Evolutionary conservation across 208 protist genomes (phyloP).

Genomic region (Leptomonas pyrrhocoris): DNA sequence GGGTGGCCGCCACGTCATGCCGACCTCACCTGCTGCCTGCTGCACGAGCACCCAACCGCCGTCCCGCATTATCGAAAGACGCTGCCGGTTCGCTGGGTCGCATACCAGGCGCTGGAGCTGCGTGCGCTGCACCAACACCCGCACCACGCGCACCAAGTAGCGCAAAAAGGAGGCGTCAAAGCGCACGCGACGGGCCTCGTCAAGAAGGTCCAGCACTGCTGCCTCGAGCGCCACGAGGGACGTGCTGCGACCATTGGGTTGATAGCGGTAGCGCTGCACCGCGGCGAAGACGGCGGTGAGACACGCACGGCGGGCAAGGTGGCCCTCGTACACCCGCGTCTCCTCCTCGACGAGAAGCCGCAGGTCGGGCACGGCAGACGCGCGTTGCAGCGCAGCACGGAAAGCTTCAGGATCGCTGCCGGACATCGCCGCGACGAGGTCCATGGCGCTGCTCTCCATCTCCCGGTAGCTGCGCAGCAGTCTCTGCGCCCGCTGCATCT

Average conservation of each 20-base stretch:
- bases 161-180: constrained; percentile 5
- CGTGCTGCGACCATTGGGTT: not conserved
- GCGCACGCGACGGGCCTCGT: constrained; percentile 5
- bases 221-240: constrained; percentile 13
- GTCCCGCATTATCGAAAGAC: constrained; percentile 1
- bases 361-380: constrained; percentile 15
- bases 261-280: constrained; percentile 14
- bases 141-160: constrained; percentile 19
- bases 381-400: constrained; percentile 23
- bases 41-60: constrained; percentile 20
- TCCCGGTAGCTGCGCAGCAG: constrained; percentile 39
- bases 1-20: constrained; percentile 23
- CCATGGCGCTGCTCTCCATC: constrained; percentile 32
- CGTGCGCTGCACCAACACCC: constrained; percentile 25
- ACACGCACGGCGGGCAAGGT: constrained; percentile 21
- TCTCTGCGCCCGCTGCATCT: constrained; percentile 48
- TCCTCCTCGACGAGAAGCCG: constrained; percentile 24
- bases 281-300: constrained; percentile 10
- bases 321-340: constrained; percentile 8
- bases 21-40: constrained; percentile 26
- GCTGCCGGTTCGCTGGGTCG: constrained; percentile 8
- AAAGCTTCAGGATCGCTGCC: constrained; percentile 22
- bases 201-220: constrained; percentile 16
- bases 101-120: constrained; percentile 26
- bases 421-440: constrained; percentile 21